Conservation (phyloP, 106 monocot species). For the Dioscorea zingiberensis region DNA sequence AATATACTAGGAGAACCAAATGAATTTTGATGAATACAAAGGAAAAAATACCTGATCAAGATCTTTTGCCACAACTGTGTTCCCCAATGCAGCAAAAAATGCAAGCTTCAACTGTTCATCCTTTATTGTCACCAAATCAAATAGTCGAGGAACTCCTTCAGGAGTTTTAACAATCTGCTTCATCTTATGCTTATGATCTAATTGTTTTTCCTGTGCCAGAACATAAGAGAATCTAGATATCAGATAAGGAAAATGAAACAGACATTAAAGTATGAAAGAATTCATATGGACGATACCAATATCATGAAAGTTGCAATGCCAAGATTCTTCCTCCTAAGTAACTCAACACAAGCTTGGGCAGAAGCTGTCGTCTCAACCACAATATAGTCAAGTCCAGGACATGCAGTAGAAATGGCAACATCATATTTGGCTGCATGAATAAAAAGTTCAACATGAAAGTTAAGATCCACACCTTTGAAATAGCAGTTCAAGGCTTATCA, state of each 20-base stretch:
- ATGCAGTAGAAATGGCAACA: slow-evolving; percentile 92
- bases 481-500: no score
- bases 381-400: slow-evolving; percentile 83
- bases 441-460: no score
- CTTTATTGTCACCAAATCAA: slow-evolving; percentile 80
- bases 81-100: slow-evolving; percentile 78
- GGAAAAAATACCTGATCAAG: slow-evolving; percentile 69
- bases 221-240: background rate
- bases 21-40: background rate
- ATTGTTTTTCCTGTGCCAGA: slow-evolving; percentile 82
- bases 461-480: no score
- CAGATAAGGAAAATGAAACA: background rate
- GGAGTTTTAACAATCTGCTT: slow-evolving; percentile 69
- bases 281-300: slow-evolving; percentile 41
- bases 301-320: slow-evolving; percentile 96
- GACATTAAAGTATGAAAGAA: no score
- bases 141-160: slow-evolving; percentile 93
- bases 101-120: slow-evolving; percentile 74
- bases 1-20: no score
- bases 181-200: slow-evolving; percentile 37
- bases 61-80: slow-evolving; percentile 89
- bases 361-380: slow-evolving; percentile 88
- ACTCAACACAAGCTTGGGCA: slow-evolving; percentile 89
- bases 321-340: slow-evolving; percentile 75
- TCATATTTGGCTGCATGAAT: slow-evolving; percentile 86